A percentile compares a stretch with the other conserved stretches of the same genome.
Evolutionary conservation across 306 rosid genomes (phyloP).

Genomic region (Cicer chorassanicum): DNA sequence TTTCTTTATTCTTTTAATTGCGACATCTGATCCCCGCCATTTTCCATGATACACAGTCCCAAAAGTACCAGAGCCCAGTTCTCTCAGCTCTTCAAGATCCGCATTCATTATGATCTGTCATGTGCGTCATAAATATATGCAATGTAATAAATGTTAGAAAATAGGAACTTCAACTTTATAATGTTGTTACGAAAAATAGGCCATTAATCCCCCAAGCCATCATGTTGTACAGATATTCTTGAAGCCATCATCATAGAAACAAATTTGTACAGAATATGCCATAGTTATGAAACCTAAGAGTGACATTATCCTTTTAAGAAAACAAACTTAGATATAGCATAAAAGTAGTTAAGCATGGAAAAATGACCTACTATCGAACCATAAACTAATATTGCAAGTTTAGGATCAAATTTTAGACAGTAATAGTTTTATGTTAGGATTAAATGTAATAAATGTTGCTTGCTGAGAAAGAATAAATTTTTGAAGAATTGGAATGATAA

Average conservation of each 20-base stretch:
- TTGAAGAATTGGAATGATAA: conserved; percentile 12
- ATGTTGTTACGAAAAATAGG: neutral
- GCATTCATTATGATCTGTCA: conserved; percentile 78
- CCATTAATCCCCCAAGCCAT: conserved; percentile 19
- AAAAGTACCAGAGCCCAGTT: conserved; percentile 92
- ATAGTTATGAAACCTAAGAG: conserved; percentile 25
- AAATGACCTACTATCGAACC: neutral
- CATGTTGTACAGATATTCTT: conserved; percentile 18
- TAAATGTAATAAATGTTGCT: neutral
- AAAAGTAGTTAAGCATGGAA: conserved; percentile 3
- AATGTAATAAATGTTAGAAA: conserved; percentile 35
- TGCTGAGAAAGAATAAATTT: conserved; percentile 2
- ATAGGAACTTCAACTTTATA: conserved; percentile 18
- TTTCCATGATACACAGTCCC: conserved; percentile 98
- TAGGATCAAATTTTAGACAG: conserved; percentile 19
- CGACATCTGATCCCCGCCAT: conserved; percentile 96
- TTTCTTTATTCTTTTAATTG: conserved; percentile 94
- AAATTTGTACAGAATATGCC: conserved; percentile 22
- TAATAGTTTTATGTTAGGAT: neutral
- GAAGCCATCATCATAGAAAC: conserved; percentile 9
- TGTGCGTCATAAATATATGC: conserved; percentile 47
- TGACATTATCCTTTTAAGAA: neutral
- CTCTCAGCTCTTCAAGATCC: conserved; percentile 92
- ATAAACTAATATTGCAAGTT: neutral
- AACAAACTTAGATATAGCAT: conserved; percentile 8